A percentile compares a stretch with the other conserved stretches of the same genome.
Conservation (phyloP, 1,139 yeast genomes). For the Hemisphaericaspora xylofermentans region DNA sequence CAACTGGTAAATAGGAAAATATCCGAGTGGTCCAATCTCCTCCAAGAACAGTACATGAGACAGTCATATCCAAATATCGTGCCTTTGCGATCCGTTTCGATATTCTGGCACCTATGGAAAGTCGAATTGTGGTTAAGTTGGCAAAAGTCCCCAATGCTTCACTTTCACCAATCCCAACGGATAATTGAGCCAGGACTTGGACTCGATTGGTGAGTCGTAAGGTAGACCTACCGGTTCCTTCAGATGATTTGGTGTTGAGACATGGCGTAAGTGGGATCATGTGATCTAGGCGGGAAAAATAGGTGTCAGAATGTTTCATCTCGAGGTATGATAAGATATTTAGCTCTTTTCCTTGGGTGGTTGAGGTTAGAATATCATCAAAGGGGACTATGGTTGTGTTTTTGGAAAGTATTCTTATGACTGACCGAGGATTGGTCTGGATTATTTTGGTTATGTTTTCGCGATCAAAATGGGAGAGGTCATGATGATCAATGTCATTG, state of each 20-base stretch:
- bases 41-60: conserved; percentile 3
- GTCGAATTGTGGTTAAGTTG: not conserved
- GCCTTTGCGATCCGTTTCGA: not conserved
- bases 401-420: conserved; percentile 8
- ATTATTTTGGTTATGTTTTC: not conserved
- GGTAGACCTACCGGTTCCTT: not conserved
- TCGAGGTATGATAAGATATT: conserved; percentile 7
- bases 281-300: not conserved
- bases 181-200: not conserved
- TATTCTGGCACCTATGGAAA: conserved; percentile 1
- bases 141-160: not conserved
- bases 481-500: conserved; percentile 2
- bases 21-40: conserved; percentile 3
- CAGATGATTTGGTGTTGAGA: not conserved
- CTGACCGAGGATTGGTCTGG: conserved; percentile 7
- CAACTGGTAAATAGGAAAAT: conserved; percentile 7
- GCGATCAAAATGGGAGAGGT: not conserved
- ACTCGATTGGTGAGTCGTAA: not conserved
- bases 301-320: conserved; percentile 1
- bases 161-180: not conserved
- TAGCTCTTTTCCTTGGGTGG: not conserved
- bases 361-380: conserved; percentile 6
- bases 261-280: conserved; percentile 12
- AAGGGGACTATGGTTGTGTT: conserved; percentile 12
- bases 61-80: conserved; percentile 6